Evolutionary conservation across 2,329 filamentous ascomycete genomes (phyloP).

Genomic region (Microsporum canis): DNA sequence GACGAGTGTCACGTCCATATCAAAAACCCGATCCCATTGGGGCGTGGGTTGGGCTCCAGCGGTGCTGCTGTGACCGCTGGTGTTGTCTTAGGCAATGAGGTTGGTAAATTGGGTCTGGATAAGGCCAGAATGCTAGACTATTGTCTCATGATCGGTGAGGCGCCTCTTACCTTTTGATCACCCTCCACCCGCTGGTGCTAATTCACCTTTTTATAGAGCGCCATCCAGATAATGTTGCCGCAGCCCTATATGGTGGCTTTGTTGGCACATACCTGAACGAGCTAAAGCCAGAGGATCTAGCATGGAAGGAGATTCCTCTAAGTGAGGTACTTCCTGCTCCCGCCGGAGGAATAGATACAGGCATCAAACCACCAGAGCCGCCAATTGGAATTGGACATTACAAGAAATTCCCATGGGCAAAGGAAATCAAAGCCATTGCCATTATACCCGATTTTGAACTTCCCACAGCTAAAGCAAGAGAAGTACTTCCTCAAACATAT

Average conservation of each 20-base stretch:
- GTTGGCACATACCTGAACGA: slow-evolving; percentile 95
- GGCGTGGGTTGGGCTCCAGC: slow-evolving; percentile 85
- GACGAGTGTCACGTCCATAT: slow-evolving; percentile 83
- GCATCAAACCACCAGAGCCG: slow-evolving; percentile 74
- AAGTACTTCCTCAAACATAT: slow-evolving; percentile 72
- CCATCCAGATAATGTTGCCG: slow-evolving; percentile 89
- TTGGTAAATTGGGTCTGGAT: slow-evolving; percentile 64
- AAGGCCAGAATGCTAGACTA: slow-evolving; percentile 85
- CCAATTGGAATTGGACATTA: slow-evolving; percentile 89
- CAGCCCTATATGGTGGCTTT: slow-evolving; percentile 89
- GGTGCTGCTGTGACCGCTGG: slow-evolving; percentile 92
- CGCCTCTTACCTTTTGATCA: neutral
- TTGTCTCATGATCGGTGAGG: slow-evolving; percentile 81
- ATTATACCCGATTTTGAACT: slow-evolving; percentile 96
- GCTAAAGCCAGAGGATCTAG: slow-evolving; percentile 75
- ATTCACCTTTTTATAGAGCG: slow-evolving; percentile 41
- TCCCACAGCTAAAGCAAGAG: slow-evolving; percentile 79
- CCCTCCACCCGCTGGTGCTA: neutral
- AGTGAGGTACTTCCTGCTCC: slow-evolving; percentile 86
- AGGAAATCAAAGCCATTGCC: slow-evolving; percentile 90
- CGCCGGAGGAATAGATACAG: slow-evolving; percentile 83
- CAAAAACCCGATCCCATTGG: slow-evolving; percentile 87
- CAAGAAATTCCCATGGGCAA: slow-evolving; percentile 87
- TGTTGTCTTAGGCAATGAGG: slow-evolving; percentile 83
- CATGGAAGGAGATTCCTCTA: slow-evolving; percentile 83